phyloP scores from a whole-genome alignment of 768 basidiomycete species.

The Xerocomus potaroensis region DNA sequence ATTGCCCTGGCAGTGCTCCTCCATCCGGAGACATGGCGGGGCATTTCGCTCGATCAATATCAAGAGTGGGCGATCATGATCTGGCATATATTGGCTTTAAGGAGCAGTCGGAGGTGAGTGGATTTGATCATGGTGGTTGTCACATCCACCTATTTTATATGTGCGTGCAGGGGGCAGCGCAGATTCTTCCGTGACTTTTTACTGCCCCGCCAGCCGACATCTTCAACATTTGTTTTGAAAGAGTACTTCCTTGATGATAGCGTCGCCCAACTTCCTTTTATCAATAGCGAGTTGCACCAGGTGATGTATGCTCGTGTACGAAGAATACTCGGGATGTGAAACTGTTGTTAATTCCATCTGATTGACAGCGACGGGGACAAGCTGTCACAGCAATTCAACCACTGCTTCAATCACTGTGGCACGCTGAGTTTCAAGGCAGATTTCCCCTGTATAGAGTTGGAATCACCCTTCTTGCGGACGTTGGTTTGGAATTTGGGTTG shows the following conservation, averaged over 20 bases:
- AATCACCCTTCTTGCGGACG: constrained; percentile 70
- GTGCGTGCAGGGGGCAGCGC: constrained; percentile 49
- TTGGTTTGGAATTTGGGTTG: constrained; percentile 75
- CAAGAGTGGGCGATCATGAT: constrained; percentile 69
- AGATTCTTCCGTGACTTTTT: constrained; percentile 65
- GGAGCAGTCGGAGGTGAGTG: constrained; percentile 63
- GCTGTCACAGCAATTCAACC: constrained; percentile 58
- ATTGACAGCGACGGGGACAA: constrained; percentile 57
- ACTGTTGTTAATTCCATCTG: constrained; percentile 3
- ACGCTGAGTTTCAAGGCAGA: constrained; percentile 73
- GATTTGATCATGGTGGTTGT: constrained; percentile 4
- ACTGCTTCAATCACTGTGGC: constrained; percentile 70
- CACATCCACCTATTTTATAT: constrained; percentile 10
- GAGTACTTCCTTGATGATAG: constrained; percentile 51
- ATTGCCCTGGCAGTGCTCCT: constrained; percentile 60
- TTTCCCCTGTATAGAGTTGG: constrained; percentile 64
- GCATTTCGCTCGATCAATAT: constrained; percentile 61
- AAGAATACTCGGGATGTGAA: constrained; percentile 14
- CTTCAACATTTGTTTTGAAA: constrained; percentile 49
- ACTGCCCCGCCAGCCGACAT: constrained; percentile 50
- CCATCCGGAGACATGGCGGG: constrained; percentile 66
- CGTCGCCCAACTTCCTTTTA: constrained; percentile 30
- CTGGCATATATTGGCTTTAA: constrained; percentile 71
- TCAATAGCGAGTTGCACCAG: constrained; percentile 41
- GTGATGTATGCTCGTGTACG: constrained; percentile 39